Percentiles rank a stretch among this genome's conserved stretches.
Evolutionary conservation across 108 stramenopile genomes (phyloP).

Genomic region (Heterococcus sp.): DNA sequence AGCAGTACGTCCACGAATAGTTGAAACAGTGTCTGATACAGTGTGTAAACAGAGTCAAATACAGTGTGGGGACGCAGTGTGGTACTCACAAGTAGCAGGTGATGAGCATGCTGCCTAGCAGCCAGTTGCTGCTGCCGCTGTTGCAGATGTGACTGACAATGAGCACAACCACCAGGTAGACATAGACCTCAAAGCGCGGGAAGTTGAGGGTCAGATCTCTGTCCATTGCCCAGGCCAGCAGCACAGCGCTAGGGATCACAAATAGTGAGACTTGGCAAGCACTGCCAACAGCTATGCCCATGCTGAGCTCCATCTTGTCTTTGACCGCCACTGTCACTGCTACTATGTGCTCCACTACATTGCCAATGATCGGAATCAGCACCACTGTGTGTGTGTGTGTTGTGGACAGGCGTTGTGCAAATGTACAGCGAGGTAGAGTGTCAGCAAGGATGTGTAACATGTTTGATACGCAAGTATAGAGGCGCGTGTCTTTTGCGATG

Average conservation of each 20-base stretch:
- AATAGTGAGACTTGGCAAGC: constrained; percentile 78
- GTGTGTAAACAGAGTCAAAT: too few species aligned
- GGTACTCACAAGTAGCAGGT: background rate
- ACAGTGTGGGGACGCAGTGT: too few species aligned
- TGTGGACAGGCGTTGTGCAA: too few species aligned
- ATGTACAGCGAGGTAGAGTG: too few species aligned
- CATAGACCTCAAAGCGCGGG: background rate
- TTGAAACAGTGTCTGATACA: too few species aligned
- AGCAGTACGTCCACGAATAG: too few species aligned
- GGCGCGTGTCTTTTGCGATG: too few species aligned
- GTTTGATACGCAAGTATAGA: too few species aligned
- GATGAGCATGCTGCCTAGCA: background rate
- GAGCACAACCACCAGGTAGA: background rate
- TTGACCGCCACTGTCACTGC: constrained; percentile 87
- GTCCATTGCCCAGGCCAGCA: constrained; percentile 78
- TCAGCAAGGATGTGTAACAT: too few species aligned
- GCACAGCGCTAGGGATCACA: constrained; percentile 81
- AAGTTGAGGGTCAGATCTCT: constrained; percentile 54
- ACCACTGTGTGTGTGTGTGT: constrained; percentile 61
- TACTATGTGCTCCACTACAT: constrained; percentile 89
- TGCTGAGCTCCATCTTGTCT: constrained; percentile 88
- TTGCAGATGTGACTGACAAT: background rate
- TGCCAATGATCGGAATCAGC: constrained; percentile 89
- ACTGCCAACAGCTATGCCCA: constrained; percentile 87
- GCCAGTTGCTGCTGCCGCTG: background rate